phyloP scores from a whole-genome alignment of 2,329 filamentous ascomycete species.

The Calonectria pauciramosa region DNA sequence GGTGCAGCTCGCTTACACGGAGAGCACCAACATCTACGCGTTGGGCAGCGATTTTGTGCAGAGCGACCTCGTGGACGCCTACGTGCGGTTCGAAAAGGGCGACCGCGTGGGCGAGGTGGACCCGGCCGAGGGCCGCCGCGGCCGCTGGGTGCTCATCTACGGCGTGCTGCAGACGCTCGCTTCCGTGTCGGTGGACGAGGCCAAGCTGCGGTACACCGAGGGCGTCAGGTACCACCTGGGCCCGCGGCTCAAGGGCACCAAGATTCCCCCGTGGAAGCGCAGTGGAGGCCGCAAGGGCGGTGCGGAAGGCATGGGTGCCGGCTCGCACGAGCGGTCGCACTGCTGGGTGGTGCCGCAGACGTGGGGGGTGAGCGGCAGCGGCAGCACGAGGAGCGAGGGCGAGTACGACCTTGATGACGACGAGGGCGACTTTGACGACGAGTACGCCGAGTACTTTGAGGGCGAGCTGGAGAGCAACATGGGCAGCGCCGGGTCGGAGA shows the following conservation, averaged over 20 bases:
- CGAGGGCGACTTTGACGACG: slow-evolving; percentile 23
- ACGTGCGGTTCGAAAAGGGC: slow-evolving; percentile 68
- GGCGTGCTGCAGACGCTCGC: slow-evolving; percentile 72
- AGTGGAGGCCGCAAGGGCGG: slow-evolving; percentile 19
- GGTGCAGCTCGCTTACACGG: slow-evolving; percentile 69
- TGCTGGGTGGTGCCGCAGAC: slow-evolving; percentile 63
- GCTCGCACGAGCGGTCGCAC: slow-evolving; percentile 64
- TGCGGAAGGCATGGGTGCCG: slow-evolving; percentile 48
- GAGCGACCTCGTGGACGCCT: slow-evolving; percentile 69
- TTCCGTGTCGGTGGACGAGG: slow-evolving; percentile 70
- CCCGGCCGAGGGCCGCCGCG: slow-evolving; percentile 68
- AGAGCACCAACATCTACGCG: slow-evolving; percentile 71
- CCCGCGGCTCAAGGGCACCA: slow-evolving; percentile 58
- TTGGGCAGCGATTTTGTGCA: slow-evolving; percentile 63
- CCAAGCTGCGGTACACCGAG: slow-evolving; percentile 64
- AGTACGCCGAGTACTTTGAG: slow-evolving; percentile 24
- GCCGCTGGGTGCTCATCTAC: slow-evolving; percentile 74
- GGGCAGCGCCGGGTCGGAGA: slow-evolving; percentile 12
- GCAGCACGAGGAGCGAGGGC: slow-evolving; percentile 26
- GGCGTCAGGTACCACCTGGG: slow-evolving; percentile 70
- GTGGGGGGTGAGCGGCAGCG: slow-evolving; percentile 50
- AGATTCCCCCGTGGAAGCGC: slow-evolving; percentile 68
- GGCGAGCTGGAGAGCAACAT: not conserved
- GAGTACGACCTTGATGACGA: slow-evolving; percentile 27
- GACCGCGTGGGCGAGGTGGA: slow-evolving; percentile 66